phyloP scores from a whole-genome alignment of 139 green algal genomes.

The Pleodorina starrii region DNA sequence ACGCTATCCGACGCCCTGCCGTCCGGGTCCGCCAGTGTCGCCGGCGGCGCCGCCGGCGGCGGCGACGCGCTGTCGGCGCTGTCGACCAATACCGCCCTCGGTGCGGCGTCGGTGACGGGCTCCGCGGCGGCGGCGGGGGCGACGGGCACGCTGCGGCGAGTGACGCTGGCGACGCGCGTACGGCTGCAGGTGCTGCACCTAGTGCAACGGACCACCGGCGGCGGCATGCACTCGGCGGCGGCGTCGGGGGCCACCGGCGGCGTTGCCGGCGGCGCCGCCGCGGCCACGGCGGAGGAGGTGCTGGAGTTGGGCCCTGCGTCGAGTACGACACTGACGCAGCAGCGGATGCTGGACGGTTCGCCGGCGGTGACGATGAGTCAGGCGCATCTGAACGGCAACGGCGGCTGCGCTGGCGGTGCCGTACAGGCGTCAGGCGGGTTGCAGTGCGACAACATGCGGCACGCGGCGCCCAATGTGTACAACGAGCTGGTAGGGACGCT shows the following conservation, averaged over 20 bases:
- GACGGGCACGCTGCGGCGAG: neutral
- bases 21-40: neutral
- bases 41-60: neutral
- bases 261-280: neutral
- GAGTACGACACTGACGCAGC: neutral
- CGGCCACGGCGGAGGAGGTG: neutral
- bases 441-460: constrained; percentile 10
- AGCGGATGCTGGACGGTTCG: neutral
- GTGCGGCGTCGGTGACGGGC: neutral
- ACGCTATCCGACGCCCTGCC: neutral
- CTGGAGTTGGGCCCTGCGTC: neutral
- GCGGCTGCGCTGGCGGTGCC: neutral
- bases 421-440: neutral
- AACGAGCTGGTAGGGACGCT: neutral
- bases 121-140: neutral
- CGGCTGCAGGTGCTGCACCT: constrained; percentile 34
- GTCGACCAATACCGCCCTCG: neutral
- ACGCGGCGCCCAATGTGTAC: constrained; percentile 28
- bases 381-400: neutral
- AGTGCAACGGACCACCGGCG: neutral
- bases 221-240: neutral
- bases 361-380: neutral
- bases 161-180: constrained; percentile 16
- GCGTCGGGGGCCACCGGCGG: no score
- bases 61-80: neutral